Evolutionary conservation across 106 monocot species (phyloP).

Genomic region (Dendrobium catenatum): DNA sequence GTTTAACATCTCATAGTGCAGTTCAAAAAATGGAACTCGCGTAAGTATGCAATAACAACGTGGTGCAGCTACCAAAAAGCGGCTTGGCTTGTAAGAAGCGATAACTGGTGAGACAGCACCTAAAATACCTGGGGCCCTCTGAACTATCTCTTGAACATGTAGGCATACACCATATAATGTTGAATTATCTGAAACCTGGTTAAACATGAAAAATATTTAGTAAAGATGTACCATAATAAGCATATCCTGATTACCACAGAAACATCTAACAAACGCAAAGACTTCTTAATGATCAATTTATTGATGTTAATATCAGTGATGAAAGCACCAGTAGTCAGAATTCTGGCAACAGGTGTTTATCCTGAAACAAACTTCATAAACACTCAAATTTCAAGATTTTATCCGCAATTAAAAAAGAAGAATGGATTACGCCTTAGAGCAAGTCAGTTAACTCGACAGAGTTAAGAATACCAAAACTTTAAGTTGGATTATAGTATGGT

Average conservation of each 20-base stretch:
- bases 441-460: not conserved
- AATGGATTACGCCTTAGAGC: not conserved
- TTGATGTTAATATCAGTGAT: not conserved
- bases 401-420: not conserved
- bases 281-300: not conserved
- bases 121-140: constrained; percentile 85
- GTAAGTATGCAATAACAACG: constrained; percentile 96
- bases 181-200: constrained; percentile 74
- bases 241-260: not conserved
- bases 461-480: not conserved
- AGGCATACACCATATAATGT: constrained; percentile 91
- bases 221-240: not conserved
- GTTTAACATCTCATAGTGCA: constrained; percentile 98
- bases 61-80: constrained; percentile 90
- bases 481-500: not conserved
- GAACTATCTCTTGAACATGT: constrained; percentile 87
- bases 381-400: not conserved
- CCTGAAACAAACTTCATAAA: not conserved
- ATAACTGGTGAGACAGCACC: constrained; percentile 49
- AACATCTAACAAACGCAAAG: not conserved
- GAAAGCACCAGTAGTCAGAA: not conserved
- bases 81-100: constrained; percentile 41
- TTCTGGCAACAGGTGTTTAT: not conserved
- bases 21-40: constrained; percentile 92
- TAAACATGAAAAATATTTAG: constrained; percentile 20